phyloP scores from a whole-genome alignment of 371 early-diverging fungal genomes.

The Mucor circinelloides region DNA sequence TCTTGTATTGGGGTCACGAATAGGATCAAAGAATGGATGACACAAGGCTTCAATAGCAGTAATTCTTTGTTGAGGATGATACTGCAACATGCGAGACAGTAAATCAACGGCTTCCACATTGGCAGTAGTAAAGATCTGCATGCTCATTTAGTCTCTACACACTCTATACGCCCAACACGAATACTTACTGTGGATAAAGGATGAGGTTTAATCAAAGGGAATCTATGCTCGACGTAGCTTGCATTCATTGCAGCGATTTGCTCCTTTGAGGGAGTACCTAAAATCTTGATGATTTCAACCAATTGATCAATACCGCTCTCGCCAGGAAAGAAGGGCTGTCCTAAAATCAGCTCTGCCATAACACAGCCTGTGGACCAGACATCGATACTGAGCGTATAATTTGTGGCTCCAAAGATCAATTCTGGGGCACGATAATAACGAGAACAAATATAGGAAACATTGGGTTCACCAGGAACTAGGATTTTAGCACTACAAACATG shows the following conservation, averaged over 20 bases:
- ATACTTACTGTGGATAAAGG: slow-evolving; percentile 77
- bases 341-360: slow-evolving; percentile 97
- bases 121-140: slow-evolving; percentile 67
- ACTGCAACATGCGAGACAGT: slow-evolving; percentile 86
- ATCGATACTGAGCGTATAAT: slow-evolving; percentile 91
- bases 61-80: slow-evolving; percentile 89
- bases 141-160: neutral
- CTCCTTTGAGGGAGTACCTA: slow-evolving; percentile 97
- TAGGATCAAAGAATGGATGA: slow-evolving; percentile 95
- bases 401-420: slow-evolving; percentile 96
- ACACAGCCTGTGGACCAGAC: slow-evolving; percentile 99
- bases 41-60: slow-evolving; percentile 93
- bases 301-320: slow-evolving; percentile 99
- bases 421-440: slow-evolving; percentile 99
- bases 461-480: slow-evolving; percentile 93
- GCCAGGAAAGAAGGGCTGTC: slow-evolving; percentile 98
- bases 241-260: slow-evolving; percentile 97
- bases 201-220: slow-evolving; percentile 96
- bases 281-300: slow-evolving; percentile 98
- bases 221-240: slow-evolving; percentile 96
- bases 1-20: slow-evolving; percentile 80
- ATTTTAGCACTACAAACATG: slow-evolving; percentile 81
- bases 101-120: slow-evolving; percentile 86
- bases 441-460: slow-evolving; percentile 98
- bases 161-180: neutral